Conservation (phyloP, 257 asterid species). For the Echium plantagineum region DNA sequence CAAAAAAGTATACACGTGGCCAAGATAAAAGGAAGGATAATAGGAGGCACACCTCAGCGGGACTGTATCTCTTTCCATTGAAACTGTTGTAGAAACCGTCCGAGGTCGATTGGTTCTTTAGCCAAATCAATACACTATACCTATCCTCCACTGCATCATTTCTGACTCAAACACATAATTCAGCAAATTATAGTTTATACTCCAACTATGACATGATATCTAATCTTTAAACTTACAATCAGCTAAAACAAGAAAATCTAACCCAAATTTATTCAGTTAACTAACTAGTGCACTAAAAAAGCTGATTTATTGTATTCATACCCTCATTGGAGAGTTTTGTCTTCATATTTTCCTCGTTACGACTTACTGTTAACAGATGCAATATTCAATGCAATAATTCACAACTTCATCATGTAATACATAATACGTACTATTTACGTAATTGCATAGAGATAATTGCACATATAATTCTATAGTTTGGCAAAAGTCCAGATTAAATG, state of each 20-base stretch:
- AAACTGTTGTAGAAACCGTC: conserved; percentile 73
- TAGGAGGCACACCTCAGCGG: conserved; percentile 50
- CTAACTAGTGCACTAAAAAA: no score
- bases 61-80: conserved; percentile 74
- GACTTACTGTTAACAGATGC: no score
- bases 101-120: conserved; percentile 56
- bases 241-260: background rate
- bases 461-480: no score
- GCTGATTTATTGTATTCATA: background rate
- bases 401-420: no score
- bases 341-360: no score
- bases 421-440: no score
- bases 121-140: conserved; percentile 73
- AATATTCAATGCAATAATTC: no score
- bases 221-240: background rate
- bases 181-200: background rate
- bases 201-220: background rate
- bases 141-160: conserved; percentile 89
- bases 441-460: no score
- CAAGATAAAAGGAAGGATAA: background rate
- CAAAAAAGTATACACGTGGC: background rate
- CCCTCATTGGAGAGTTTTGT: background rate
- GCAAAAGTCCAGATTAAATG: no score
- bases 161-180: conserved; percentile 27
- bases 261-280: no score